A percentile compares a stretch with the other conserved stretches of the same genome.
Evolutionary conservation across 345 rosid species (phyloP).

Genomic region (Brassica cretica): DNA sequence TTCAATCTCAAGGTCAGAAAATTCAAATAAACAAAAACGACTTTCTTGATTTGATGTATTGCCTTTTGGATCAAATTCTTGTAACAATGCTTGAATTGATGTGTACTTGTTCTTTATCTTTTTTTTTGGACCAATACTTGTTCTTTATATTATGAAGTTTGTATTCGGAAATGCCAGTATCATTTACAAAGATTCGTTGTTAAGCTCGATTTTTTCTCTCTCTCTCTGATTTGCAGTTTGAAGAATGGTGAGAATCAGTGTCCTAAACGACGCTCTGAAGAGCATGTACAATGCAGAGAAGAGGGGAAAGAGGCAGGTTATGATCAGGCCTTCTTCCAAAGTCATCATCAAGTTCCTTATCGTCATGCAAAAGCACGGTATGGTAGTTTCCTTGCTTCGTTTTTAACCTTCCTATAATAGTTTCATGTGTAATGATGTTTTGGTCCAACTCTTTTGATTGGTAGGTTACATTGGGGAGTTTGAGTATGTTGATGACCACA

Average conservation of each 20-base stretch:
- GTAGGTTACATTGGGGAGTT: conserved; percentile 43
- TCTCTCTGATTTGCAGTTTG: conserved; percentile 13
- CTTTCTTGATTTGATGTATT: neutral
- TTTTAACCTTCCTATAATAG: neutral
- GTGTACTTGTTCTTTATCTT: neutral
- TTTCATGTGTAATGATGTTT: neutral
- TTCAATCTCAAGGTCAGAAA: conserved; percentile 27
- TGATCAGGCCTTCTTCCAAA: conserved; percentile 40
- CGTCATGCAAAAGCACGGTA: conserved; percentile 40
- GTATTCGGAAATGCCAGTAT: neutral
- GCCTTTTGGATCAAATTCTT: neutral
- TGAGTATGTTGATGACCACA: conserved; percentile 43
- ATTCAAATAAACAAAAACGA: neutral
- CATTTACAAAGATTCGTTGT: neutral
- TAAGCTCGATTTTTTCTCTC: no score
- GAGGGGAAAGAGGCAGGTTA: conserved; percentile 40
- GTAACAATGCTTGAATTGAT: no score
- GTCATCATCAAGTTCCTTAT: conserved; percentile 40
- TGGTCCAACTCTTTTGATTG: neutral
- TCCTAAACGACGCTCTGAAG: conserved; percentile 36
- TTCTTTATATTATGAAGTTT: neutral
- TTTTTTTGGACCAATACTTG: neutral
- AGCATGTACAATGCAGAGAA: conserved; percentile 39
- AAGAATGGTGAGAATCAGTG: conserved; percentile 39
- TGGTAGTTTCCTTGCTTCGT: neutral